A percentile compares a stretch with the other conserved stretches of the same genome.
These are phyloP conservation scores for Hymenoscyphus repandus DNA, from an alignment of 2,329 filamentous ascomycete species.

Conservation along the genomic window DNA sequence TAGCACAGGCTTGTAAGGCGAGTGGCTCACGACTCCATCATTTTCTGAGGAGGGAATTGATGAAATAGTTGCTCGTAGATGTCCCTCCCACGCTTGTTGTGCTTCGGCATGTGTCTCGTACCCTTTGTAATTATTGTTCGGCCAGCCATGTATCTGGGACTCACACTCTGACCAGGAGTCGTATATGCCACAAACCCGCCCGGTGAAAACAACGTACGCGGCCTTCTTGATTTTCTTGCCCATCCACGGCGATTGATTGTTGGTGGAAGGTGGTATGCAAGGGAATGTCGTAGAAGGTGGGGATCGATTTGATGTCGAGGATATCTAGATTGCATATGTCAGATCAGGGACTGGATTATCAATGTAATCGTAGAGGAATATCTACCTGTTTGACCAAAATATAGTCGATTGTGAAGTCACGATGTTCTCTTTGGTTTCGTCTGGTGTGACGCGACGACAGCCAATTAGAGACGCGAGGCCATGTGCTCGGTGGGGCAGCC, in stretches of 20 bases:
- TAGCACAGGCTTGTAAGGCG: background rate
- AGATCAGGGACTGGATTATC: no score
- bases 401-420: no score
- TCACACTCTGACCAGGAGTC: slow-evolving; percentile 13
- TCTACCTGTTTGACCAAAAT: no score
- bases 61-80: background rate
- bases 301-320: no score
- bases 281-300: background rate
- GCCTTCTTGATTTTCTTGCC: background rate
- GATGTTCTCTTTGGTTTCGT: no score
- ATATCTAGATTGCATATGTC: no score
- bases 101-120: slow-evolving; percentile 12
- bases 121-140: slow-evolving; percentile 3
- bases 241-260: background rate
- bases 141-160: slow-evolving; percentile 13
- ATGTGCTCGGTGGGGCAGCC: no score
- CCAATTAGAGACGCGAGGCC: no score
- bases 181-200: slow-evolving; percentile 16
- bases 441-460: no score
- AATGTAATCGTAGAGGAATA: no score
- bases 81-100: slow-evolving; percentile 13
- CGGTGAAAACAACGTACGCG: slow-evolving; percentile 7
- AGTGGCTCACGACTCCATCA: background rate
- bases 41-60: background rate
- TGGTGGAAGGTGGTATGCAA: background rate